phyloP scores from a whole-genome alignment of 2,329 filamentous ascomycete genomes.

The Botrytis medusae region DNA sequence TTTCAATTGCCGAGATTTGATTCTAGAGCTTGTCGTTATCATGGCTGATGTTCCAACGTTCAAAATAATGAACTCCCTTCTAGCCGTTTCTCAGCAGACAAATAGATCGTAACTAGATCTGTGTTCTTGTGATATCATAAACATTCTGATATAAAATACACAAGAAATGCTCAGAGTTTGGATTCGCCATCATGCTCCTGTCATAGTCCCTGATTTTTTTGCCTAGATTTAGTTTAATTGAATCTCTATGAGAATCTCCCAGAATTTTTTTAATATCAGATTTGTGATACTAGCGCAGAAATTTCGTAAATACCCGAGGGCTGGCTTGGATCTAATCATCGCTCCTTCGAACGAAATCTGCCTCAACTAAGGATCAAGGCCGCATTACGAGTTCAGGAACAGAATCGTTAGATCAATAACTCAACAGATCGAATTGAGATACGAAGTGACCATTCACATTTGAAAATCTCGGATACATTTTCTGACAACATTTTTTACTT shows the following conservation, averaged over 20 bases:
- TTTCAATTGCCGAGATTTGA: neutral
- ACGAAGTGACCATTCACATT: neutral
- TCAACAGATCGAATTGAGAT: neutral
- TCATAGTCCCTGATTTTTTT: neutral
- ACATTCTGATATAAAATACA: too few relatives aligned
- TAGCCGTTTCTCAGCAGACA: neutral
- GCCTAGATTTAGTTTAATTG: too few relatives aligned
- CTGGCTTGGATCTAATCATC: neutral
- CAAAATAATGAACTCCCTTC: neutral
- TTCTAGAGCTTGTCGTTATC: fast-evolving
- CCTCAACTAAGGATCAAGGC: neutral
- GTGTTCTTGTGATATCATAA: neutral
- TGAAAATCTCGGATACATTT: neutral
- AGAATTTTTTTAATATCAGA: too few relatives aligned
- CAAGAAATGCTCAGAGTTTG: neutral
- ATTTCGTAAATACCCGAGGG: too few relatives aligned
- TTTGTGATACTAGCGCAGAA: too few relatives aligned
- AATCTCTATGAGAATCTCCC: neutral
- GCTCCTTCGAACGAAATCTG: neutral
- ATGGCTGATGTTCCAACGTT: neutral
- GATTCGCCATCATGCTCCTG: neutral
- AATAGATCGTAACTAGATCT: neutral
- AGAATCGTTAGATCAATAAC: neutral
- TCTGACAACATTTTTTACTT: neutral
- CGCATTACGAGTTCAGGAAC: neutral